Conservation (phyloP, 371 early-diverging fungal species). For the Mortierella sp. region DNA sequence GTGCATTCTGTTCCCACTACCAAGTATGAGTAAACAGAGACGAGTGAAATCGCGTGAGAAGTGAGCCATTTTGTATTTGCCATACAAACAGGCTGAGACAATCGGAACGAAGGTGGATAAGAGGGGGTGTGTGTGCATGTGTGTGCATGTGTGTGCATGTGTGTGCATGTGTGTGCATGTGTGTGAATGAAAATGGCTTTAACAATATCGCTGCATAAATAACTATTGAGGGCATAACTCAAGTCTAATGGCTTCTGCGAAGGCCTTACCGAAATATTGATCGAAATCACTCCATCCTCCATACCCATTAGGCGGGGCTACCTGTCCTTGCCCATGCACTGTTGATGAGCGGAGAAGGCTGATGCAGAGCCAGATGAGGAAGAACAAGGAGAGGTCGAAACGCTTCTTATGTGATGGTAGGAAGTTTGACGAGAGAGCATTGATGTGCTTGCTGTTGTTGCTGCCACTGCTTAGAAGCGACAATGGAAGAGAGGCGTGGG, state of each 20-base stretch:
- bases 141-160: too few species aligned
- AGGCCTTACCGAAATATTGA: constrained; percentile 35
- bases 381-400: constrained; percentile 26
- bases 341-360: constrained; percentile 20
- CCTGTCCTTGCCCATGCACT: constrained; percentile 22
- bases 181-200: too few species aligned
- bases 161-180: too few species aligned
- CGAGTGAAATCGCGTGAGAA: background rate
- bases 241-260: too few species aligned
- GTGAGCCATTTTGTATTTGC: background rate
- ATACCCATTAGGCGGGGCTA: constrained; percentile 25
- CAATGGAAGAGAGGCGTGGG: background rate
- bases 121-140: too few species aligned
- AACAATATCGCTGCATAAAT: too few species aligned
- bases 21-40: background rate
- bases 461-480: background rate
- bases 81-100: too few species aligned
- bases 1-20: constrained; percentile 24
- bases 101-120: background rate
- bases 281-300: constrained; percentile 21
- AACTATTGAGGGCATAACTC: too few species aligned
- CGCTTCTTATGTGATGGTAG: background rate
- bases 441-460: background rate
- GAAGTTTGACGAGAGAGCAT: background rate
- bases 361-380: constrained; percentile 45